A percentile compares a stretch with the other conserved stretches of the same genome.
phyloP scores from a whole-genome alignment of 345 rosid genomes.

The Carallia brachiata region DNA sequence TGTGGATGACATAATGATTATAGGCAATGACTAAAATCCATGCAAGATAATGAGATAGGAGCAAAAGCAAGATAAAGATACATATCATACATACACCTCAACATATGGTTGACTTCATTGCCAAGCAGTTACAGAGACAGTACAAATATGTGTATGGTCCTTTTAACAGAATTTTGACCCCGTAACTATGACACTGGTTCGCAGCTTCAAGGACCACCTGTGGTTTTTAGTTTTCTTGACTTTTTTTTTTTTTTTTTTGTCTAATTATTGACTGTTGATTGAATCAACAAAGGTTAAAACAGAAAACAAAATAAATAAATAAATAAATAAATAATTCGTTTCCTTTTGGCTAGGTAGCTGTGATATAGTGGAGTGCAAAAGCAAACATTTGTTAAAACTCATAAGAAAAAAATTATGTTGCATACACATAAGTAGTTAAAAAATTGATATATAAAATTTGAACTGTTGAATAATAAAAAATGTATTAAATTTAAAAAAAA shows the following conservation, averaged over 20 bases:
- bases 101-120: conserved; percentile 29
- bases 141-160: background rate
- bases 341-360: background rate
- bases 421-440: too few species aligned
- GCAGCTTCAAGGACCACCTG: background rate
- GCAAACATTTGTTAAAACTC: conserved; percentile 1
- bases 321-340: background rate
- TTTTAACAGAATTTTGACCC: conserved; percentile 32
- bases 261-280: conserved; percentile 1
- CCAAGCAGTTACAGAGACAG: conserved; percentile 1
- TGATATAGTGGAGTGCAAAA: conserved; percentile 1
- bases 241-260: background rate
- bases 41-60: background rate
- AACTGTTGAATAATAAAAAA: too few species aligned
- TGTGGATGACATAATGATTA: background rate
- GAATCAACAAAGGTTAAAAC: conserved; percentile 5
- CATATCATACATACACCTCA: background rate
- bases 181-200: background rate
- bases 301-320: background rate
- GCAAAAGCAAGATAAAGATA: conserved; percentile 3
- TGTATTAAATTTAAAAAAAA: too few species aligned
- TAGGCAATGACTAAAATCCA: background rate
- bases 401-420: too few species aligned
- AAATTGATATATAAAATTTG: too few species aligned
- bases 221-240: conserved; percentile 6